Conservation (phyloP, 1,139 yeast species). For the Blastobotrys ciferrii region DNA sequence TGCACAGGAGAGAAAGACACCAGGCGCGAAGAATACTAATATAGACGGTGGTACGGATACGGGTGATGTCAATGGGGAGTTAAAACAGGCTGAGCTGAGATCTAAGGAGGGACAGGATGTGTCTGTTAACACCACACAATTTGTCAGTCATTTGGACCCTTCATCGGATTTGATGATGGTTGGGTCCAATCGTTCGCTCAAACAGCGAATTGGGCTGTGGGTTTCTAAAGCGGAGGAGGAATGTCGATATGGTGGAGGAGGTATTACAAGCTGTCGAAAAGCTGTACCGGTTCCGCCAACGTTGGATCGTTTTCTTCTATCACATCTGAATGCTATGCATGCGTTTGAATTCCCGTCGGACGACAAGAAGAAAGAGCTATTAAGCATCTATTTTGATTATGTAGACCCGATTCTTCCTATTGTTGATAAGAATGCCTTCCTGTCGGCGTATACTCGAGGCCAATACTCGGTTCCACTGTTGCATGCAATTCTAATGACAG, state of each 20-base stretch:
- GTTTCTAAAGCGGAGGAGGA: slow-evolving; percentile 6
- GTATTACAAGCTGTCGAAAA: slow-evolving; percentile 7
- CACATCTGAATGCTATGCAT: slow-evolving; percentile 21
- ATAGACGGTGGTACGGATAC: neutral
- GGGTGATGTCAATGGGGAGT: neutral
- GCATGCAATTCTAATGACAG: slow-evolving; percentile 26
- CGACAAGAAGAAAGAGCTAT: slow-evolving; percentile 49
- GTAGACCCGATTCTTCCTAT: slow-evolving; percentile 63
- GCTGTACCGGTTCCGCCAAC: slow-evolving; percentile 19
- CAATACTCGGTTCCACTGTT: slow-evolving; percentile 22
- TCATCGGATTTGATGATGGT: slow-evolving; percentile 21
- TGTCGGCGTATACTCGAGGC: slow-evolving; percentile 13
- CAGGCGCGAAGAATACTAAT: neutral
- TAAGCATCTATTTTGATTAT: slow-evolving; percentile 54
- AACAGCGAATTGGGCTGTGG: slow-evolving; percentile 6
- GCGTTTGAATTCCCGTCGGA: slow-evolving; percentile 59
- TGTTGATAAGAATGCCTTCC: slow-evolving; percentile 38
- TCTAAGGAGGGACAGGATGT: slow-evolving; percentile 8
- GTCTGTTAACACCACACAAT: slow-evolving; percentile 11
- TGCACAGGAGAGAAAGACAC: neutral
- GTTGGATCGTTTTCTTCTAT: slow-evolving; percentile 19
- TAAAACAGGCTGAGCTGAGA: slow-evolving; percentile 2
- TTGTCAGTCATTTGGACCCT: slow-evolving; percentile 24
- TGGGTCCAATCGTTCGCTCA: neutral
- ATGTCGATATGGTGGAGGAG: slow-evolving; percentile 1